A percentile compares a stretch with the other conserved stretches of the same genome.
Conservation (phyloP, 1,284 basidiomycete species). For the Malassezia nana region DNA sequence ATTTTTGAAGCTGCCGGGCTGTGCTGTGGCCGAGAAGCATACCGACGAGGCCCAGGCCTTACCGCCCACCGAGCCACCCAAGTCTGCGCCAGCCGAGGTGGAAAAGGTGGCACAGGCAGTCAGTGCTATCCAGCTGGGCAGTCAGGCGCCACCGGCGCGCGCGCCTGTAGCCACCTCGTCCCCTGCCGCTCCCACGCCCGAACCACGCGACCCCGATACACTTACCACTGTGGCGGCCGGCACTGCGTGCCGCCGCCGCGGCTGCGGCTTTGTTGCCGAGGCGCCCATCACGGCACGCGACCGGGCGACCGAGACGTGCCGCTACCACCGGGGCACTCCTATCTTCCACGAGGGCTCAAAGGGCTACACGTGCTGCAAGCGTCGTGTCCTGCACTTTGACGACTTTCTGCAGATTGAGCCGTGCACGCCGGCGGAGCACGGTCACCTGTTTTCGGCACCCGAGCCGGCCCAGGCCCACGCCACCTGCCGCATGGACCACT, state of each 20-base stretch:
- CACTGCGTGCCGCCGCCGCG: constrained; percentile 8
- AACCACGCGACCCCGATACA: constrained; percentile 4
- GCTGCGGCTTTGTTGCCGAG: constrained; percentile 6
- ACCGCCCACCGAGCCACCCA: constrained; percentile 5
- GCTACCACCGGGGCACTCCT: constrained; percentile 35
- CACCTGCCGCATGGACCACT: constrained; percentile 43
- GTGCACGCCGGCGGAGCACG: constrained; percentile 30
- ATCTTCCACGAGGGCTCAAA: constrained; percentile 49
- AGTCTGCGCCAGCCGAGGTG: neutral
- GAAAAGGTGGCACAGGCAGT: neutral
- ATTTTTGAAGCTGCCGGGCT: constrained; percentile 40
- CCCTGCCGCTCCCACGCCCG: constrained; percentile 4
- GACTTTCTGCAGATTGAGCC: constrained; percentile 45
- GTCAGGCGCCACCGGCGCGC: neutral
- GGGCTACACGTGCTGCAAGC: constrained; percentile 45
- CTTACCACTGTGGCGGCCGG: neutral
- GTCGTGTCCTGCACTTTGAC: constrained; percentile 43
- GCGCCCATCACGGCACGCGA: constrained; percentile 10
- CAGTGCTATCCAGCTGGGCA: constrained; percentile 3
- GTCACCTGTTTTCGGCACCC: constrained; percentile 36
- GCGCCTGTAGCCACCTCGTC: neutral
- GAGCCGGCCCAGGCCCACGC: constrained; percentile 21
- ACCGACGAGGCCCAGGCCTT: constrained; percentile 29
- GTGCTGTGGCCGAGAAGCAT: constrained; percentile 25
- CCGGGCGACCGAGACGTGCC: constrained; percentile 27